A percentile compares a stretch with the other conserved stretches of the same genome.
Evolutionary conservation across 176 grass and related monocot species (phyloP).

Genomic region (Aegilops longissima): DNA sequence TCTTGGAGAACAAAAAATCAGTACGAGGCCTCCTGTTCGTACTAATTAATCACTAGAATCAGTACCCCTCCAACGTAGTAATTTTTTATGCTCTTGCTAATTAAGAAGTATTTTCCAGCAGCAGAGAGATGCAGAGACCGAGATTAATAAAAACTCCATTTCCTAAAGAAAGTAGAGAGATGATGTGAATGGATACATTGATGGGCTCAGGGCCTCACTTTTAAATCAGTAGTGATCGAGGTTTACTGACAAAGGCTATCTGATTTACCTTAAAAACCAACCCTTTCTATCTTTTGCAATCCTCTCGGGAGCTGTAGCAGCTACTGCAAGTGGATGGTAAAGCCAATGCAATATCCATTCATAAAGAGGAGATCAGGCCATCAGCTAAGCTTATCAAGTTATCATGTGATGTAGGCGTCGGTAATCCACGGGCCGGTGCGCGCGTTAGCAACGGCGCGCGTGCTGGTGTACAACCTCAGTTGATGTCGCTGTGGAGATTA

Average conservation of each 20-base stretch:
- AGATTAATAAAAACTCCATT: neutral
- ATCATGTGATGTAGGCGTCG: neutral
- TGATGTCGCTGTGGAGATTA: neutral
- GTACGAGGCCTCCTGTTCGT: neutral
- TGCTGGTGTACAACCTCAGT: too few species aligned
- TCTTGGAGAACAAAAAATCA: neutral
- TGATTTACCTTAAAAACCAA: constrained; percentile 18
- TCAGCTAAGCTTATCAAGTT: neutral
- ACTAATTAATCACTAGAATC: neutral
- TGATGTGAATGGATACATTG: neutral
- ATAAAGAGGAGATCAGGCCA: neutral
- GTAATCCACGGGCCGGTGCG: neutral
- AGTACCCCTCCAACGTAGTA: neutral
- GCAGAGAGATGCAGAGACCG: neutral
- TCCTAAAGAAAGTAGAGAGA: neutral
- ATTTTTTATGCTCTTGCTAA: neutral
- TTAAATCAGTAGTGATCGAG: neutral
- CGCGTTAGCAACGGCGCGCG: neutral
- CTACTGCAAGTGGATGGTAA: neutral
- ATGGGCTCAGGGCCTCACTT: neutral
- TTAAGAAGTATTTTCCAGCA: neutral
- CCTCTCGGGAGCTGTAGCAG: neutral
- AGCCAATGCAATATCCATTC: neutral
- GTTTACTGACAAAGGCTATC: neutral
- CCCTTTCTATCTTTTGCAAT: neutral